Evolutionary conservation across 148 eudicot genomes (phyloP), one percentile per base, ranked within the genome.

Genomic region (Cornus controversa): DNA sequence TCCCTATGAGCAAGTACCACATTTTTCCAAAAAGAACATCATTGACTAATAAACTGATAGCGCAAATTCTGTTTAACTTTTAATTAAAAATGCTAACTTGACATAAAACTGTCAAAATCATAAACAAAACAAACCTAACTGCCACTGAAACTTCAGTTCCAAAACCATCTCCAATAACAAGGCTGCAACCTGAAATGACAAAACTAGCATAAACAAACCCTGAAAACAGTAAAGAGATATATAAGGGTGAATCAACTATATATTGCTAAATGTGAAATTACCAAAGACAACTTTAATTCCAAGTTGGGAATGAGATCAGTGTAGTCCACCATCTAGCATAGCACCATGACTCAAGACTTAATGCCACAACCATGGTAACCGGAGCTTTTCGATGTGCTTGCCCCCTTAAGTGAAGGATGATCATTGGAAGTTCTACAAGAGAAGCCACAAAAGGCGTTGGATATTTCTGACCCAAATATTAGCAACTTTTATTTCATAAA

Each of bases 341-440:
- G 45, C 71, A 75, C 34, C 75, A 77, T 67, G 72, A 45, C 68
- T 81, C 81, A 91, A 70, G 82, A 75, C 87, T 78, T 93, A 67
- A 50, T 88, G 65, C 89, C 91, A 70, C 87, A 92, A 57, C 89
- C 88, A 78, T 80, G 86, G 54, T 79, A 72, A 67, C 86, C 82
- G 64, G 85, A 31, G 69, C 83, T 87, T 76, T 92, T 88, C 22
- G 73, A 78, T 83, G 88, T 90, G 80, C 83, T 87, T 75, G 84
- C 88, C 64, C 86, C 92, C 77, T 85, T 91, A 83, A 67, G 75
- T 67, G 81, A 50, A 74, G 82, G 77, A 71, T 83, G 91, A 66
- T 87, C 90, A 75, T 79, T 87, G 27, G 89, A 82, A 2, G 82
- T 63, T 86, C 99, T 96, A 80, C 27, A 67, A 63, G 76, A 83